Base-by-base conservation (phyloP, 371 early-diverging fungal species). In the Mortierella sp. region DNA sequence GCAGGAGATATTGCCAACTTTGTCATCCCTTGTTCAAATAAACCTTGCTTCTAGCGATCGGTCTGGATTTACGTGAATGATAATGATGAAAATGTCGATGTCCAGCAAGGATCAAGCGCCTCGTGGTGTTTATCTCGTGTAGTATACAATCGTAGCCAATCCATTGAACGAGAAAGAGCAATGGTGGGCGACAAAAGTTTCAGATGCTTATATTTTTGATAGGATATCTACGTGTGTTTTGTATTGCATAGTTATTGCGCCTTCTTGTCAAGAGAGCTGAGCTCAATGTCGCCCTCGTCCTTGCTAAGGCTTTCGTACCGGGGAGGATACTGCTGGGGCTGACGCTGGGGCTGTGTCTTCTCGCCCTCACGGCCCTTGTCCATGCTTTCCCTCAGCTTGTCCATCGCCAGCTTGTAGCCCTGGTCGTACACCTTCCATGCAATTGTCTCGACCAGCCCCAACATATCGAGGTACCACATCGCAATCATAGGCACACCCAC, bases 381-480 rank as follows among this genome's bases (percentile, higher is more conserved):
- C 76, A 81, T 34, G 14, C 29, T 31, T 14, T 85, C 85, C 26
- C 64, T 70, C 48, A 81, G 14, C 71, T 73, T 81, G 7, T 81
- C 85, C 73, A 64, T 70, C 0, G 70, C 81, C 39, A 85, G 52
- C 68, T 73, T 68, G 66, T 50, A 76, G 24, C 75, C 81, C 45
- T 85, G 78, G 53, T 81, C 79, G 63, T 73, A 80, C 41, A 85
- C 72, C 26, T 85, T 84, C 64, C 80, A 76, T 0, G 84, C 85
- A 7, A 91, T 88, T 1, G 90, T 88, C 68, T 91, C 86, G 8
- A 90, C 87, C 7, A 94, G 93, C 4, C 94, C 92, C 90, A 91
- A 88, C 66, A 95, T 79, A 5, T 93, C 91, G 64, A 95, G 85
- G 40, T 88, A 87, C 74, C 91, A 92, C 53, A 95, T 81, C 4